Evolutionary conservation across 2,329 filamentous ascomycete genomes (phyloP).

Genomic region (Ascochyta lentis): DNA sequence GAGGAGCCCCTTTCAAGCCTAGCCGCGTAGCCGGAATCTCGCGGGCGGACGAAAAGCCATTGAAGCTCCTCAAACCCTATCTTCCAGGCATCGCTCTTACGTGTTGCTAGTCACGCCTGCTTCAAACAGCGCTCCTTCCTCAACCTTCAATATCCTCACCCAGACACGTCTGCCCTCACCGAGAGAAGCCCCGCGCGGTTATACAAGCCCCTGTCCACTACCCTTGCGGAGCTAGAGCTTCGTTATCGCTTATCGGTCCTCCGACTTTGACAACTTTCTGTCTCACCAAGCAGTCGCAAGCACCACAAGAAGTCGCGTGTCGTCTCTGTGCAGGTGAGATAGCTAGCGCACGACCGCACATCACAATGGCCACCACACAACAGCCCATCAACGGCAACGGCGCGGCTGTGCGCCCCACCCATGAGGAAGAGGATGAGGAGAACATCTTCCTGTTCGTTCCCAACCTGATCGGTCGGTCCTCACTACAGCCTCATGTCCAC

Average conservation of each 20-base stretch:
- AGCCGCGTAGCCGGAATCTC: constrained; percentile 30
- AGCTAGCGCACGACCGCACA: constrained; percentile 7
- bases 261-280: constrained; percentile 37
- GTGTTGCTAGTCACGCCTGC: constrained; percentile 1
- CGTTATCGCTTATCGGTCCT: constrained; percentile 47
- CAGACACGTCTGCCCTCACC: neutral
- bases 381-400: constrained; percentile 42
- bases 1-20: constrained; percentile 33
- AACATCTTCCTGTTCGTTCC: constrained; percentile 63
- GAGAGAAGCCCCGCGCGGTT: constrained; percentile 9
- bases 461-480: constrained; percentile 57
- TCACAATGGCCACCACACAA: constrained; percentile 38
- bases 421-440: constrained; percentile 49
- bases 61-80: constrained; percentile 23
- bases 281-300: constrained; percentile 7
- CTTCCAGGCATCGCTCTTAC: constrained; percentile 18
- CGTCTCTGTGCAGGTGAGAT: constrained; percentile 14
- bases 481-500: neutral
- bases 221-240: constrained; percentile 25
- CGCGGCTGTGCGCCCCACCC: constrained; percentile 29
- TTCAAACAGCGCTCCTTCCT: constrained; percentile 18
- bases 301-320: constrained; percentile 13
- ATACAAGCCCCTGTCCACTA: constrained; percentile 8
- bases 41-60: constrained; percentile 29
- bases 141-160: neutral